Evolutionary conservation across 768 basidiomycete genomes (phyloP), one percentile per base, ranked within the genome.

Genomic region (Coprinopsis marcescibilis): DNA sequence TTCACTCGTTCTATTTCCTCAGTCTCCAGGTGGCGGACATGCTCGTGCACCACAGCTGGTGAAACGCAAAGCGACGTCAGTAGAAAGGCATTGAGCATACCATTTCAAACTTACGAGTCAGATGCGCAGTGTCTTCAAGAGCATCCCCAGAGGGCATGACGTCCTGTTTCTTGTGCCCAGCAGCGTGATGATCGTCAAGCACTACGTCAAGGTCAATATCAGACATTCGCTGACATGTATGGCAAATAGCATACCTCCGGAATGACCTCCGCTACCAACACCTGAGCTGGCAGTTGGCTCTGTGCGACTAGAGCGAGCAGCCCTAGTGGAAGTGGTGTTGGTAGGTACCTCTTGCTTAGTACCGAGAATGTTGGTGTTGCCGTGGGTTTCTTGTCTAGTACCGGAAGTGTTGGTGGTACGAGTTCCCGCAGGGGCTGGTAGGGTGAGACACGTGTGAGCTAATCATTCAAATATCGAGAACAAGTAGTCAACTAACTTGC

Each of bases 1-100:
- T 57, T 65, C 21, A 63, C 46, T 21, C 61, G 62, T 12, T 56
- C 48, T 4, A 67, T 59, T 44, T 67, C 64, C 36, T 60, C 62
- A 3, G 57, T 58, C 34, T 66, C 63, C 3, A 61, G 45, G 17
- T 59, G 59, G 33, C 57, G 63, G 17, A 65, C 44, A 21, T 46
- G 52, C 32, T 66, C 59, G 20, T 65, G 62, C 8, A 55, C 53
- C 3, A 66, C 57, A 11, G 65, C 63, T 65, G 4, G 17, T 23
- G 1, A 23, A 32, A 17, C 3, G 20, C 4, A 2, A 11, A 26
- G 7, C 26, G 25, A 25, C 15, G 17, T n/a, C 20, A 14, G 15
- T 4, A 20, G 30, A n/a, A 24, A 25, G n/a, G n/a, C 14, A 52
- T 14, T 14, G 10, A 29, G 11, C 17, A 23, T 40, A 36, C 15